Percentiles rank a stretch among this genome's conserved stretches.
Conservation (phyloP, 78 protist genomes). For the Dictyostelium purpureum region DNA sequence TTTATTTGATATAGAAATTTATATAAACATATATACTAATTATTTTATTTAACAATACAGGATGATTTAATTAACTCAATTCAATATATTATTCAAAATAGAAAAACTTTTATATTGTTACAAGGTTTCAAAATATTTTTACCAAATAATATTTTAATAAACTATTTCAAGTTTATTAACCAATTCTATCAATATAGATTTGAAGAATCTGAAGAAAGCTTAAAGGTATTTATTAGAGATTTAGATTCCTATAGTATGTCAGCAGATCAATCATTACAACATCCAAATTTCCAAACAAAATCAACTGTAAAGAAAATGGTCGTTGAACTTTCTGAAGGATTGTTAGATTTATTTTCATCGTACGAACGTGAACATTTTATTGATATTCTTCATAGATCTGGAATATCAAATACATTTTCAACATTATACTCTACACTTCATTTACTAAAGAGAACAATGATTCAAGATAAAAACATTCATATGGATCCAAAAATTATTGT, state of each 20-base stretch:
- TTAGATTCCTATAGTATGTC: neutral
- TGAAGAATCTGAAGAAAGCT: constrained; percentile 52
- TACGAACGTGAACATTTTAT: constrained; percentile 67
- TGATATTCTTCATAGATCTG: constrained; percentile 2
- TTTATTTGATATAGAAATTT: neutral
- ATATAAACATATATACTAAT: neutral
- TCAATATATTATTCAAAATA: constrained; percentile 4
- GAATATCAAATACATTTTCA: constrained; percentile 24
- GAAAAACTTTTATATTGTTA: constrained; percentile 39
- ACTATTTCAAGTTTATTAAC: constrained; percentile 26
- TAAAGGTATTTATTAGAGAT: constrained; percentile 17
- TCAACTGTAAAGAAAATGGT: neutral
- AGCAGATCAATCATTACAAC: neutral
- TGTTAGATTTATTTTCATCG: constrained; percentile 18
- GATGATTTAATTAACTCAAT: constrained; percentile 5
- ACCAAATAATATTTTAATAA: constrained; percentile 22
- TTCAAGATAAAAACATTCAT: constrained; percentile 42
- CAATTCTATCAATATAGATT: constrained; percentile 73
- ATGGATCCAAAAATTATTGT: constrained; percentile 59
- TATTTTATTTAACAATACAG: neutral
- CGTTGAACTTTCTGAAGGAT: constrained; percentile 23
- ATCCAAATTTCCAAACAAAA: neutral
- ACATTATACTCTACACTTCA: constrained; percentile 23
- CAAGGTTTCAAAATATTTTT: constrained; percentile 66
- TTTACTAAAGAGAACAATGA: constrained; percentile 38